Evolutionary conservation across 176 grass and related monocot species (phyloP), one percentile per base, ranked within the genome.

Genomic region (Zizania latifolia): DNA sequence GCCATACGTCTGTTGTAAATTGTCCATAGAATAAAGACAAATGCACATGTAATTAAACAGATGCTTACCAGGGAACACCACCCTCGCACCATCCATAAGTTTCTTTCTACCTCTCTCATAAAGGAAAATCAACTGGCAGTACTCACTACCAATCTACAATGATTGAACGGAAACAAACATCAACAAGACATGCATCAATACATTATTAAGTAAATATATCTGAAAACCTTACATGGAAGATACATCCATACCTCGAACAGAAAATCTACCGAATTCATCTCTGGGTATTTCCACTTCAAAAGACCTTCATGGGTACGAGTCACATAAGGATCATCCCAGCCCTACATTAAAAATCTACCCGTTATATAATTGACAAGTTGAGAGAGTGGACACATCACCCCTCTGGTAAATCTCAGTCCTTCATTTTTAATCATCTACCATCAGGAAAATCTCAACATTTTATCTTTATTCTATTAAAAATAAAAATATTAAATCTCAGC

Each of bases 251-350:
- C 89, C 89, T 92, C 89, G 46, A 92, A 92, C 35, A 92, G 58
- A 65, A 92, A 92, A 56, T 92, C 89, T 60, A 88, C 85, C 39
- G 89, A 92, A 70, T 92, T 92, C 85, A 88, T 92, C 44, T 88
- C 81, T 69, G 89, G 89, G 50, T 92, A 92, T 70, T 92, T 92
- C 89, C 89, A 92, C 45, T 92, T 92, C 22, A 92, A 39, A 64
- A 92, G 89, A 39, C 89, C 89, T 78, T 92, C 81, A 78, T 92
- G 89, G 6, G 89, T 92, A 53, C 89, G 89, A 81, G 74, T 71
- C 55, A 88, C 85, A 40, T 92, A 92, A 35, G 89, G 85, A 82
- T 92, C 89, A 85, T 92, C 89, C 89, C 89, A 92, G 53, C 89
- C 89, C 85, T 92, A 76, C 43, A 75, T 80, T 54, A 62, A 23